Percentiles rank a stretch among this genome's conserved stretches.
phyloP scores from a whole-genome alignment of 768 basidiomycete species.

The Cubamyces sp. region DNA sequence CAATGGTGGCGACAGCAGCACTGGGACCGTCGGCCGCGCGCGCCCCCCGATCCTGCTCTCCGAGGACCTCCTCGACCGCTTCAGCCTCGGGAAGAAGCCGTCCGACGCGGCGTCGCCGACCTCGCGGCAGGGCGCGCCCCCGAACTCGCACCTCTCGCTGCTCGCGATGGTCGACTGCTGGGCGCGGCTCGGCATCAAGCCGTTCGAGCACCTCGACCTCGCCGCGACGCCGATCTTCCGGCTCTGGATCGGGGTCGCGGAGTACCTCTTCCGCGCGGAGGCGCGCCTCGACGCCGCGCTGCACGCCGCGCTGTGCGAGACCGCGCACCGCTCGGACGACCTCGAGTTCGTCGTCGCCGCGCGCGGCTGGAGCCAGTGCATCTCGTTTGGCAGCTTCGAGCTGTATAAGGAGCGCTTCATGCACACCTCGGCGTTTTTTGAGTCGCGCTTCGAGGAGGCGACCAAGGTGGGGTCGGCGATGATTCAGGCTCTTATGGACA shows the following conservation, averaged over 20 bases:
- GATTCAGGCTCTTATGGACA: conserved; percentile 85
- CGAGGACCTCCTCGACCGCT: conserved; percentile 85
- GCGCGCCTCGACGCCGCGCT: conserved; percentile 69
- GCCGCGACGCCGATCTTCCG: conserved; percentile 97
- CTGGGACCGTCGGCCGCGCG: conserved; percentile 13
- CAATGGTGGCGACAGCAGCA: neutral
- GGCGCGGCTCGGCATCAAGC: conserved; percentile 84
- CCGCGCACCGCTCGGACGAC: conserved; percentile 85
- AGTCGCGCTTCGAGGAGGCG: conserved; percentile 85
- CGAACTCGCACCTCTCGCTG: conserved; percentile 91
- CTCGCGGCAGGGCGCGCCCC: conserved; percentile 34
- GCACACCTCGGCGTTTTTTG: conserved; percentile 81
- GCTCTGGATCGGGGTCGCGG: conserved; percentile 95
- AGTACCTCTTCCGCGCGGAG: conserved; percentile 85
- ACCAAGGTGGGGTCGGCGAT: conserved; percentile 82
- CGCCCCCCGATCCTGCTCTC: conserved; percentile 78
- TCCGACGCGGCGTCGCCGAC: conserved; percentile 13
- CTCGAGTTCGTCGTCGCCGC: conserved; percentile 94
- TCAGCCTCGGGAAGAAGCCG: conserved; percentile 67
- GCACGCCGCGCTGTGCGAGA: conserved; percentile 73
- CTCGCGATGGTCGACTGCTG: conserved; percentile 99
- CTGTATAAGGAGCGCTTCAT: conserved; percentile 81
- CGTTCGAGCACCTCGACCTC: conserved; percentile 87
- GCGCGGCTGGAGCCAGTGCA: conserved; percentile 95
- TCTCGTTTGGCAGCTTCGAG: conserved; percentile 90